Base-by-base conservation (phyloP, 2,329 filamentous ascomycete species). In the Hypoxylon sp. region DNA sequence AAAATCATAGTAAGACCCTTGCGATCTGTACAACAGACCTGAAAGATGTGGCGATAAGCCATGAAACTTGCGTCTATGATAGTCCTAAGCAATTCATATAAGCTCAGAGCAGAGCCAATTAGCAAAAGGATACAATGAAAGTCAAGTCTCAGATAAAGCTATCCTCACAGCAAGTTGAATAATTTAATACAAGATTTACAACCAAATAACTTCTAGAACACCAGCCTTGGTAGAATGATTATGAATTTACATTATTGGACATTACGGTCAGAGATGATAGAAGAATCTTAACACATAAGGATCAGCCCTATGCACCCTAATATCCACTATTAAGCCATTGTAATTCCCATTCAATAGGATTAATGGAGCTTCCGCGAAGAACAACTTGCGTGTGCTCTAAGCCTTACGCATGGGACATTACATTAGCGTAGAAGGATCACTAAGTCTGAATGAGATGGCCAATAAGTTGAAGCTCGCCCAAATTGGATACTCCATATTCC, bases 381-480 rank as follows among this genome's bases (percentile, higher is more conserved):
- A 33, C 11, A 10, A 6, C 31, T 31, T 65, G 44, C 50, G 55
- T 17, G 35, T 60, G 46, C 33, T 61, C 63, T 66, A 39, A 66
- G 63, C 46, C 57, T 54, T 48, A 54, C 54, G 57, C 53, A 50
- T 54, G 52, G 47, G 47, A 66, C 52, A 42, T 31, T 22, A 19
- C n/a, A 26, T n/a, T 29, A 29, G 6, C 14, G 29, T 29, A 26
- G 11, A 29, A 22, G 39, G 39, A 44, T 44, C 2, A n/a, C 22
- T 4, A 44, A 22, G 8, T 44, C 9, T 11, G 14, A 22, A 44
- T 44, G 5, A 17, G 37, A 5, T 42, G 3, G 5, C n/a, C n/a
- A 19, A 19, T 19, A 42, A 42, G 5, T 31, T 42, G n/a, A 17
- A 9, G 14, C n/a, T 17, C 14, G 6, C n/a, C n/a, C 14, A 42